Evolutionary conservation across 805 yeast species (phyloP).

Genomic region (Barnettozyma salicaria): DNA sequence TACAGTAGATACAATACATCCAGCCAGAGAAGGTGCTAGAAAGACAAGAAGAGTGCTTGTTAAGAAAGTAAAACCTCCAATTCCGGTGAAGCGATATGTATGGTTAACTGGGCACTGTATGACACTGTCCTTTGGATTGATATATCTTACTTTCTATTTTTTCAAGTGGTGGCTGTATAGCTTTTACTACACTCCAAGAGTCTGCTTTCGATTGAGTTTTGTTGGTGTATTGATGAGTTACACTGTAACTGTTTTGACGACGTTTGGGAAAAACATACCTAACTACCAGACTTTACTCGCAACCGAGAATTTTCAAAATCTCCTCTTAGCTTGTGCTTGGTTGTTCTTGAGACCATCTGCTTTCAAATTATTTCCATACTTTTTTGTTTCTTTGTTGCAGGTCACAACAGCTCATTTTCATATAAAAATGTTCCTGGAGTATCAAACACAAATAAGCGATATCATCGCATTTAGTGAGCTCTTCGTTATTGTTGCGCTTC

Average conservation of each 20-base stretch:
- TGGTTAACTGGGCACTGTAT: constrained; percentile 56
- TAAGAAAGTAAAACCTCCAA: constrained; percentile 30
- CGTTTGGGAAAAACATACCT: constrained; percentile 57
- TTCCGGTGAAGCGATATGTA: constrained; percentile 38
- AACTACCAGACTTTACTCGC: constrained; percentile 58
- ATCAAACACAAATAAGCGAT: constrained; percentile 35
- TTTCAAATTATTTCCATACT: constrained; percentile 59
- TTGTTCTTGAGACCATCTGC: constrained; percentile 55
- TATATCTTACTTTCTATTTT: constrained; percentile 30
- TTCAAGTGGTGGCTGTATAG: constrained; percentile 23
- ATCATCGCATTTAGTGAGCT: constrained; percentile 58
- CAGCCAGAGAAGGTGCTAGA: constrained; percentile 15
- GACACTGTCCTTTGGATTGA: constrained; percentile 39
- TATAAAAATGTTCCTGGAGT: constrained; percentile 34
- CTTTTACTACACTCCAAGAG: constrained; percentile 37
- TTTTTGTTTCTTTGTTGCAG: constrained; percentile 53
- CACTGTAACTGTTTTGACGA: constrained; percentile 47
- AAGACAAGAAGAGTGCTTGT: constrained; percentile 31
- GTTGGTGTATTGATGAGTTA: constrained; percentile 51
- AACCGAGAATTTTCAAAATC: constrained; percentile 70
- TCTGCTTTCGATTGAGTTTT: constrained; percentile 49
- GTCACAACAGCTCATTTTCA: constrained; percentile 38
- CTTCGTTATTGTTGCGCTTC: constrained; percentile 44
- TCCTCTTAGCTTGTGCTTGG: constrained; percentile 54
- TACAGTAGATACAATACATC: constrained; percentile 7